Conservation (phyloP, 2,329 filamentous ascomycete genomes). For the Nectriaceae sp. region DNA sequence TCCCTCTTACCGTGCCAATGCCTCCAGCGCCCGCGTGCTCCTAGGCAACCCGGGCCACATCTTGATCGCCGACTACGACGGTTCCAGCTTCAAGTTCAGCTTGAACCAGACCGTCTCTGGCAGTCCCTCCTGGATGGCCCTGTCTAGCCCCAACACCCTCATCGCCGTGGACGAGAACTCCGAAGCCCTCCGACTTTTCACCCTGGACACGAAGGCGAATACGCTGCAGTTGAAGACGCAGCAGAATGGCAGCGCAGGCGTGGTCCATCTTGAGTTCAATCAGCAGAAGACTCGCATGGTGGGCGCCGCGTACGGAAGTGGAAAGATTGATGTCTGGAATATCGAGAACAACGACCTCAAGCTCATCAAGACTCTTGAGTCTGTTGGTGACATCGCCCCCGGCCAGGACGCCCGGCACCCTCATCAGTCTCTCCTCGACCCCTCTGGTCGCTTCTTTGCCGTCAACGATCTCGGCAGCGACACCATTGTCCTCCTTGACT, state of each 20-base stretch:
- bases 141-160: constrained; percentile 39
- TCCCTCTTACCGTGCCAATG: background rate
- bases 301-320: constrained; percentile 44
- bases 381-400: constrained; percentile 36
- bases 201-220: constrained; percentile 35
- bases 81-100: constrained; percentile 38
- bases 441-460: constrained; percentile 50
- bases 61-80: constrained; percentile 44
- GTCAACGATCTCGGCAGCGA: constrained; percentile 53
- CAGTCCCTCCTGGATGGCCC: constrained; percentile 49
- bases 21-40: constrained; percentile 34
- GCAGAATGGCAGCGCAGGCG: constrained; percentile 41
- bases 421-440: constrained; percentile 51
- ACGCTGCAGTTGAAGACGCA: constrained; percentile 31
- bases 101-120: constrained; percentile 36
- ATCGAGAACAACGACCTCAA: constrained; percentile 37
- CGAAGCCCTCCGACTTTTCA: constrained; percentile 41
- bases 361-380: constrained; percentile 40
- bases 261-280: constrained; percentile 52
- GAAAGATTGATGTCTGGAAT: constrained; percentile 49
- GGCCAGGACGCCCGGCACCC: constrained; percentile 40
- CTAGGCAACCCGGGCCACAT: constrained; percentile 44
- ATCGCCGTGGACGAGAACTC: constrained; percentile 52
- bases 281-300: constrained; percentile 46
- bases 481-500: constrained; percentile 48